Evolutionary conservation across 345 rosid genomes (phyloP).

Genomic region (Brassica cretica): DNA sequence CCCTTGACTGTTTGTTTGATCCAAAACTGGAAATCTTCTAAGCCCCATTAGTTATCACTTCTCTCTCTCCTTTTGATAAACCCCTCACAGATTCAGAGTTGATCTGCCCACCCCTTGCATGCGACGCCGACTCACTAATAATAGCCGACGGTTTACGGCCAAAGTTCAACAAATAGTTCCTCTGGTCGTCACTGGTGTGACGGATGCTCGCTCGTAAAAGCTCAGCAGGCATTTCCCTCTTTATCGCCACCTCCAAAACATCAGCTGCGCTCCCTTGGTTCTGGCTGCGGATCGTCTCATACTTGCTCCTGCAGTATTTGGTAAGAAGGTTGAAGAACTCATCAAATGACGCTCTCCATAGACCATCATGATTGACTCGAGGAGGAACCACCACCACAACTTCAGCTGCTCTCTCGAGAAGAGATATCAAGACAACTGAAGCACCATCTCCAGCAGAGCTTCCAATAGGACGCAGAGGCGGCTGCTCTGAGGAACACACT

Average conservation of each 20-base stretch:
- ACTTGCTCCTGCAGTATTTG: background rate
- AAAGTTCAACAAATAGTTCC: background rate
- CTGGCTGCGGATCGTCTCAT: conserved; percentile 1
- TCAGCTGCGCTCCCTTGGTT: background rate
- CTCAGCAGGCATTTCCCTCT: conserved; percentile 2
- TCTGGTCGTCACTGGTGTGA: background rate
- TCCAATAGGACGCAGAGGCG: background rate
- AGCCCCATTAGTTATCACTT: background rate
- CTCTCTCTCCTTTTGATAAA: background rate
- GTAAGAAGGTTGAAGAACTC: background rate
- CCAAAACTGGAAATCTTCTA: background rate
- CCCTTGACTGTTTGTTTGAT: background rate
- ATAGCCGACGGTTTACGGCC: conserved; percentile 1
- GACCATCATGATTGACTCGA: background rate
- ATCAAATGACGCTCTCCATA: background rate
- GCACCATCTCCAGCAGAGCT: background rate
- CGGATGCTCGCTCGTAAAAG: background rate
- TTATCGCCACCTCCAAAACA: background rate
- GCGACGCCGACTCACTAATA: background rate
- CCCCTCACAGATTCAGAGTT: background rate
- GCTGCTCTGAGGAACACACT: background rate
- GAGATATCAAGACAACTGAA: background rate
- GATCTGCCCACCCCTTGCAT: background rate
- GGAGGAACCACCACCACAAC: background rate
- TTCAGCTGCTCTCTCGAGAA: background rate